Evolutionary conservation across 768 basidiomycete genomes (phyloP).

Genomic region (Suillus subaureus): DNA sequence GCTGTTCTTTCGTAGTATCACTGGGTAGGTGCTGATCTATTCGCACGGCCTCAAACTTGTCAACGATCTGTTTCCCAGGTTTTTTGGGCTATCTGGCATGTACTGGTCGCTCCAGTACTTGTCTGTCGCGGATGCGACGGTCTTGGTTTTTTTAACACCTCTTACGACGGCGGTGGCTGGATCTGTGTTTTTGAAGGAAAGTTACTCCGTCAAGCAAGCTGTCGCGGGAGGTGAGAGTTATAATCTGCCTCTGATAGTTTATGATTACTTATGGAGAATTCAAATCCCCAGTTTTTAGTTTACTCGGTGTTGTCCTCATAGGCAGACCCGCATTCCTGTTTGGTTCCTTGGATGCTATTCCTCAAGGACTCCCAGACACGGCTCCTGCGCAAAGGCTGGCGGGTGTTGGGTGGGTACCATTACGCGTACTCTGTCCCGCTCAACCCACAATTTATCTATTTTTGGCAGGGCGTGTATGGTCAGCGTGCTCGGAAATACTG

Average conservation of each 20-base stretch:
- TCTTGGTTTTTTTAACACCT: slow-evolving; percentile 76
- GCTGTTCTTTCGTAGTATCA: slow-evolving; percentile 58
- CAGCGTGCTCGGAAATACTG: slow-evolving; percentile 65
- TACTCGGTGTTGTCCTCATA: slow-evolving; percentile 79
- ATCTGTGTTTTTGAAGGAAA: slow-evolving; percentile 64
- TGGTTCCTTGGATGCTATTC: slow-evolving; percentile 34
- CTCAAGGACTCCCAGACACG: slow-evolving; percentile 15
- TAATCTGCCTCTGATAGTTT: not conserved
- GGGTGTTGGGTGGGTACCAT: slow-evolving; percentile 52
- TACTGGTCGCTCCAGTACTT: slow-evolving; percentile 76
- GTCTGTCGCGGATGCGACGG: slow-evolving; percentile 76
- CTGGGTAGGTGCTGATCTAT: slow-evolving; percentile 47
- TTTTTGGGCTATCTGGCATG: slow-evolving; percentile 69
- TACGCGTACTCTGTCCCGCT: not conserved
- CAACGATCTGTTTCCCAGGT: slow-evolving; percentile 43
- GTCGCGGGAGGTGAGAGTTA: slow-evolving; percentile 48
- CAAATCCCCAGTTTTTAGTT: slow-evolving; percentile 53
- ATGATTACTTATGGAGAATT: not conserved
- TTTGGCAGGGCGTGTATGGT: slow-evolving; percentile 43
- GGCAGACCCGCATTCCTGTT: slow-evolving; percentile 80
- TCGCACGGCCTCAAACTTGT: not conserved
- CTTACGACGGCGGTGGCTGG: slow-evolving; percentile 65
- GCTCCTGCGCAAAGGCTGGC: slow-evolving; percentile 46
- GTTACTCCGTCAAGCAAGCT: slow-evolving; percentile 54
- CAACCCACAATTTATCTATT: not conserved